phyloP scores from a whole-genome alignment of 495 filamentous ascomycete genomes.

The Viridothelium virens region DNA sequence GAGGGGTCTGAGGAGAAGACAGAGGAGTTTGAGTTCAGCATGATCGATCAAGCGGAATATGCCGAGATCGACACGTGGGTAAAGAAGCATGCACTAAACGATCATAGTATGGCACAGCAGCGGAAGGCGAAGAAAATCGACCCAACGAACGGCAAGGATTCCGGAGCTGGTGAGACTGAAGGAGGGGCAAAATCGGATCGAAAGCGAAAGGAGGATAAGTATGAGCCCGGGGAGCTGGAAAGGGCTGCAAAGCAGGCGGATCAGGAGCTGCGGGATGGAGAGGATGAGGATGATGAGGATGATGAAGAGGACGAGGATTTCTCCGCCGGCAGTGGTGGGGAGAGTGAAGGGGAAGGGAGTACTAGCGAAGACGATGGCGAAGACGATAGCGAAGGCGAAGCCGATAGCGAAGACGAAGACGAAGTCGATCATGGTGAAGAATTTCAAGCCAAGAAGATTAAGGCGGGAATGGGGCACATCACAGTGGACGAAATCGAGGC shows the following conservation, averaged over 20 bases:
- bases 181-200: conserved; percentile 17
- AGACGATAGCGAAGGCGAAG: conserved; percentile 42
- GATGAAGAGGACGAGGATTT: conserved; percentile 87
- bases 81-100: conserved; percentile 70
- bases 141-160: conserved; percentile 15
- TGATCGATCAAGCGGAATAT: conserved; percentile 41
- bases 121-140: conserved; percentile 67
- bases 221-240: conserved; percentile 50
- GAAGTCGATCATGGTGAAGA: conserved; percentile 26
- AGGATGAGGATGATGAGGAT: conserved; percentile 81
- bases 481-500: too few relatives aligned
- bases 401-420: conserved; percentile 44
- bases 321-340: conserved; percentile 67
- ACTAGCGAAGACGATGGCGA: conserved; percentile 46
- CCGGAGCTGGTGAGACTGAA: conserved; percentile 24
- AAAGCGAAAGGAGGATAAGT: conserved; percentile 32
- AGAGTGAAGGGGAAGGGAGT: conserved; percentile 57
- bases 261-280: conserved; percentile 53
- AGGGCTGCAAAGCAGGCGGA: conserved; percentile 65
- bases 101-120: conserved; percentile 84
- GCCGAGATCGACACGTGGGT: conserved; percentile 79
- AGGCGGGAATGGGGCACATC: too few relatives aligned
- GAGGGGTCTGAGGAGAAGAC: conserved; percentile 25
- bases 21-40: conserved; percentile 35
- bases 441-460: too few relatives aligned